Evolutionary conservation across 2,329 filamentous ascomycete species (phyloP), one percentile per base, ranked within the genome.

Genomic region (Neurospora crassa): DNA sequence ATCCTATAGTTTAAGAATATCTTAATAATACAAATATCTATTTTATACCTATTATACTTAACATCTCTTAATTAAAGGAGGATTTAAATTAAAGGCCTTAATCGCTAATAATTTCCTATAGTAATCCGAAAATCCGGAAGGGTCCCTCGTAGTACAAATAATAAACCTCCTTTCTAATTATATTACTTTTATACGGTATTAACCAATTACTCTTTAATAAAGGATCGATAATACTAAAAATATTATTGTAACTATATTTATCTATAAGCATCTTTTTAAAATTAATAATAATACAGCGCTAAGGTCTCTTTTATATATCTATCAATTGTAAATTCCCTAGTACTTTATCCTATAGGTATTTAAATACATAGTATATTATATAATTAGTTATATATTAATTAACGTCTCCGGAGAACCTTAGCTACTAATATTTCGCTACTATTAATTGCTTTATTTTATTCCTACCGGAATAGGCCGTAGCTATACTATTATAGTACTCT

Each of bases 191-290:
- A 8, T 37, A 72, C 0, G 41, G 67, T 0, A 67, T 42, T 2
- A 20, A 14, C 47, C 20, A 70, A 40, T 6, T 18, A 14, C 40
- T 18, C 16, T 72, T 72, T 0, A 5, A 34, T 18, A 72, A 24
- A 1, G 37, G 34, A 29, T 72, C 47, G 7, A 70, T 72, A 20
- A 70, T 69, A 18, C 59, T 53, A 3, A 72, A 24, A 3, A 42
- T 14, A 29, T 72, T 70, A 37, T 72, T 37, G n/a, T 67, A 68
- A 2, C 40, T 18, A 1, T 70, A 24, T 40, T 47, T 67, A 42
- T 70, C 18, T n/a, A 24, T 67, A 1, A 40, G 42, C 1, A 70
- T 24, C 18, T 69, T 47, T 18, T 69, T 70, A 42, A 72, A 72
- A n/a, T 72, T 40, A 0, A 72, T 16, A 2, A 69, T 41, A 2